phyloP scores from a whole-genome alignment of 192 early-diverging fungal species.

The Backusella circina region DNA sequence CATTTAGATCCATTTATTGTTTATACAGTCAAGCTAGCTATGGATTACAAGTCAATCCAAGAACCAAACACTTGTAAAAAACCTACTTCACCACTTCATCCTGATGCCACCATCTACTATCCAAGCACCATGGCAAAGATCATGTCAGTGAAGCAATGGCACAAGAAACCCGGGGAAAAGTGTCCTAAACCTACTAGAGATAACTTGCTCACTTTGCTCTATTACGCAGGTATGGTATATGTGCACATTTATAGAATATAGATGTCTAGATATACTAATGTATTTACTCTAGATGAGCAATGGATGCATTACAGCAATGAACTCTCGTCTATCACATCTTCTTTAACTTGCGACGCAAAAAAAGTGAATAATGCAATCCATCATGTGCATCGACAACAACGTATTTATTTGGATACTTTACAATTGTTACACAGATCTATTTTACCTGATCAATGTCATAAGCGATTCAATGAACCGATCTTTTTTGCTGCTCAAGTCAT shows the following conservation, averaged over 20 bases:
- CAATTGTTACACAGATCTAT: not conserved
- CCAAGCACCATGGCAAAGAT: not conserved
- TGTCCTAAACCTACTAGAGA: not conserved
- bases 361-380: not conserved
- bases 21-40: constrained; percentile 5
- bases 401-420: constrained; percentile 11
- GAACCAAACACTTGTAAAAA: not conserved
- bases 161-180: not conserved
- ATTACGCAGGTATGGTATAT: constrained; percentile 3
- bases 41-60: constrained; percentile 4
- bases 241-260: not conserved
- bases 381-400: constrained; percentile 11
- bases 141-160: not conserved
- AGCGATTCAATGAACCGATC: constrained; percentile 8
- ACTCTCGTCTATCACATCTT: not conserved
- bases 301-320: not conserved
- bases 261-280: not conserved
- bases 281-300: not conserved
- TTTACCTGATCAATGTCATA: not conserved
- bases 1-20: constrained; percentile 9
- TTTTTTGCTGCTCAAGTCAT: constrained; percentile 8
- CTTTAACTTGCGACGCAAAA: not conserved
- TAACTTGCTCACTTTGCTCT: not conserved
- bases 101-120: not conserved
- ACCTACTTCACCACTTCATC: not conserved